These are phyloP conservation scores for Mrakiaceae sp. DNA, from an alignment of 1,284 basidiomycete genomes.

Conservation along the genomic window DNA sequence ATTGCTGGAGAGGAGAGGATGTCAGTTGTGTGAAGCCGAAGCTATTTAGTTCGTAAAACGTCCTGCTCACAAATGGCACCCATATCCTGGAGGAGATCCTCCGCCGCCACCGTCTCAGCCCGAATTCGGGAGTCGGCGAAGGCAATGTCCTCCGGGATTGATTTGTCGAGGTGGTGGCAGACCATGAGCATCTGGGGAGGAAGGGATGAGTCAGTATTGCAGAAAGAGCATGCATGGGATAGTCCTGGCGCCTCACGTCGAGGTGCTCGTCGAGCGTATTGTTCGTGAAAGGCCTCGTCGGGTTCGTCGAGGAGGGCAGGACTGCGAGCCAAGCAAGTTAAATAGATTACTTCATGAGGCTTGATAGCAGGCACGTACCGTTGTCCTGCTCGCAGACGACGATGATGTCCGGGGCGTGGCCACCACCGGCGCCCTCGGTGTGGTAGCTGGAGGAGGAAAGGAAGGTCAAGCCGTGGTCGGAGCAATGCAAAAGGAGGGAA, in stretches of 20 bases:
- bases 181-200: conserved; percentile 82
- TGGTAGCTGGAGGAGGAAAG: conserved; percentile 47
- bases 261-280: conserved; percentile 97
- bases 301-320: conserved; percentile 94
- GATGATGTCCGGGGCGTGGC: conserved; percentile 97
- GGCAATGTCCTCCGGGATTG: conserved; percentile 84
- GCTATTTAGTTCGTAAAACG: too few species aligned
- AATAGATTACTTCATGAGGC: too few species aligned
- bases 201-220: not conserved
- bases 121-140: conserved; percentile 98
- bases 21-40: not conserved
- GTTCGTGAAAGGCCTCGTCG: conserved; percentile 78
- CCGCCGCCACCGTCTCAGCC: conserved; percentile 87
- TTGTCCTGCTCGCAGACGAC: conserved; percentile 82
- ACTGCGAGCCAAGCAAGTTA: conserved; percentile 36
- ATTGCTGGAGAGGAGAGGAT: conserved; percentile 1
- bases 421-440: conserved; percentile 87
- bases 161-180: conserved; percentile 39
- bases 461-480: not conserved
- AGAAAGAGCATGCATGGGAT: not conserved
- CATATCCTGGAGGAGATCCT: conserved; percentile 88
- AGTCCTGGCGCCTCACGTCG: conserved; percentile 50
- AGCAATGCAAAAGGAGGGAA: conserved; percentile 4
- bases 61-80: conserved; percentile 61
- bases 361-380: not conserved